Conservation (phyloP, 2,329 filamentous ascomycete species). For the Cladorrhinum sp. region DNA sequence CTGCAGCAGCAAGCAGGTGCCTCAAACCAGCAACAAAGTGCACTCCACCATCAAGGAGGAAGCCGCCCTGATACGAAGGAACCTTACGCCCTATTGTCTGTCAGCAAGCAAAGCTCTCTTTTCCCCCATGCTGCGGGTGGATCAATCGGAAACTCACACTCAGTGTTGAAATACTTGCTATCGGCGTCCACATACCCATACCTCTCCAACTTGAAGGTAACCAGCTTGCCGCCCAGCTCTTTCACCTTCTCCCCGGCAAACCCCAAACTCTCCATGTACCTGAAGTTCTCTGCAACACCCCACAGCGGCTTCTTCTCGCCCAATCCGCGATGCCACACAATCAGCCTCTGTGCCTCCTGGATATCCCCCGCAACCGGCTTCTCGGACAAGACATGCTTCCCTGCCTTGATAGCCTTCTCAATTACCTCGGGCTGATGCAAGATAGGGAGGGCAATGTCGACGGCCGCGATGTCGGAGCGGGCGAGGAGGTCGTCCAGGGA, state of each 20-base stretch:
- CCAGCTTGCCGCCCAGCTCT: conserved; percentile 30
- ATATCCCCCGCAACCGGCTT: conserved; percentile 64
- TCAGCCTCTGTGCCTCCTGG: conserved; percentile 26
- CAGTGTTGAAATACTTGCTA: conserved; percentile 49
- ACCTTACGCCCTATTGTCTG: conserved; percentile 56
- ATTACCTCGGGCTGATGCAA: conserved; percentile 56
- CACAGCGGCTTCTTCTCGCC: conserved; percentile 40
- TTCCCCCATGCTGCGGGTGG: too few species aligned
- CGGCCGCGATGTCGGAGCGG: conserved; percentile 52
- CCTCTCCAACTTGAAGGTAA: conserved; percentile 40
- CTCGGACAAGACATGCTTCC: conserved; percentile 68
- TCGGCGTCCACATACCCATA: conserved; percentile 41
- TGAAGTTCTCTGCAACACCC: conserved; percentile 70
- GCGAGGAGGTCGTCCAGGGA: conserved; percentile 50
- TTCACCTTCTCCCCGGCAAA: conserved; percentile 26
- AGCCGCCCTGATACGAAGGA: conserved; percentile 71
- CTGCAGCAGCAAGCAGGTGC: conserved; percentile 50
- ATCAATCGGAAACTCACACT: conserved; percentile 39
- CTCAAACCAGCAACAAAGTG: conserved; percentile 66
- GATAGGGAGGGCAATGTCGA: conserved; percentile 63
- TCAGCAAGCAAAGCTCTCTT: too few species aligned
- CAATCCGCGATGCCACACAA: conserved; percentile 31
- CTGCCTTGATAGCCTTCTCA: conserved; percentile 56
- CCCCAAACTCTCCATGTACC: conserved; percentile 47
- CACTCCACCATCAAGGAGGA: conserved; percentile 72